Evolutionary conservation across 768 basidiomycete genomes (phyloP), one percentile per base, ranked within the genome.

Genomic region (Boletus sp.): DNA sequence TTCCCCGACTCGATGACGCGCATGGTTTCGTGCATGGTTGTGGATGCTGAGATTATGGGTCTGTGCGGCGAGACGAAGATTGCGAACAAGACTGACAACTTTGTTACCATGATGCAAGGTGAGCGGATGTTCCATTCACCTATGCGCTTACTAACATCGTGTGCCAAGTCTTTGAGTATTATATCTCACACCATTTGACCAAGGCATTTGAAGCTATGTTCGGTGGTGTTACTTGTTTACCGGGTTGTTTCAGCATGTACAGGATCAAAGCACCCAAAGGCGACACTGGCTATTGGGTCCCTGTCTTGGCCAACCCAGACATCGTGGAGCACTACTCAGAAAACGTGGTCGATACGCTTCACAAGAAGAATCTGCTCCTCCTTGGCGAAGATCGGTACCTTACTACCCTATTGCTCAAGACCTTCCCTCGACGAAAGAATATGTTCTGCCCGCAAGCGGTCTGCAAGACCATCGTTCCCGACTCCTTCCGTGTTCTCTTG

Each of bases 31-130:
- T 96, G 94, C 66, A 95, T 98, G 94, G 91, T 94, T 30, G 85
- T 93, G 67, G 97, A 99, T 68, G 84, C 87, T 65, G 97, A 98
- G 73, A 98, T 98, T 61, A 98, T 98, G 97, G 97, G 95, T 20
- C 80, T 99, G 28, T 99, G 97, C 68, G 97, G 97, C 29, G 97
- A 99, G 78, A 99, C 97, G 59, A 99, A 99, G 84, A 95, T 99
- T 65, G 97, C 97, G 36, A 99, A 99, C 78, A 99, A 99, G 79
- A 87, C 88, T 15, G 96, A 98, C 70, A 94, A 94, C 11, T 98
- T 96, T 79, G 95, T 98, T 44, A 98, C 96, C 15, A 98, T 99
- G 97, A 98, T 99, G 75, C 97, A 99, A 82, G 95, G 96, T 95
- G 54, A 46, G 90, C 76, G 42, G 17, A 42, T 45, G 29, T 60